These are phyloP conservation scores for Maudiozyma bulderi DNA, from an alignment of 805 yeast species.

Conservation along the genomic window DNA sequence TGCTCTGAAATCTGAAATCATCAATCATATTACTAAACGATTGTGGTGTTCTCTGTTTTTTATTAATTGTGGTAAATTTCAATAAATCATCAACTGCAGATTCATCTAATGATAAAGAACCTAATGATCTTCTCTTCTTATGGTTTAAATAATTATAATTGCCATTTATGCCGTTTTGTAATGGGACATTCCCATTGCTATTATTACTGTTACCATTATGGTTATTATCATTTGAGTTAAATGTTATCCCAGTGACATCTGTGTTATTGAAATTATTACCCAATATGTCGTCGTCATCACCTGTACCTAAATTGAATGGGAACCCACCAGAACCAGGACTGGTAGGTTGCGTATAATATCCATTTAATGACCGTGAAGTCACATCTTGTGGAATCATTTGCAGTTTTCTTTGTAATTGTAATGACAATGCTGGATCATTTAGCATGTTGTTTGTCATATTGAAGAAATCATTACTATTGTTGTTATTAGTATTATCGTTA, in stretches of 20 bases:
- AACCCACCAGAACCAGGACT: slow-evolving; percentile 18
- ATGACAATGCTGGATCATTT: slow-evolving; percentile 16
- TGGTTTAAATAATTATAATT: slow-evolving; percentile 3
- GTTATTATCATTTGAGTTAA: neutral
- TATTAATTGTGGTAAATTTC: slow-evolving; percentile 19
- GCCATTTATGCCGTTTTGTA: neutral
- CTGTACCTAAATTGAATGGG: slow-evolving; percentile 3
- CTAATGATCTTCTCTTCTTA: slow-evolving; percentile 21
- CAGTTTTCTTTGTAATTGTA: slow-evolving; percentile 20
- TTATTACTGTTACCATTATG: slow-evolving; percentile 1
- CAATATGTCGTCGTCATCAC: slow-evolving; percentile 2
- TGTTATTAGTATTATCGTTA: neutral
- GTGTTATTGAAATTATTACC: slow-evolving; percentile 3
- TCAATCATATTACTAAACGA: slow-evolving; percentile 1
- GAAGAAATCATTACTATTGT: slow-evolving; percentile 4
- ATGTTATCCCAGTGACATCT: slow-evolving; percentile 1
- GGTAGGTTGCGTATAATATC: slow-evolving; percentile 28
- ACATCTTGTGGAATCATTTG: slow-evolving; percentile 22
- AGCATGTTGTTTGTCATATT: slow-evolving; percentile 5
- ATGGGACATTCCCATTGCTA: neutral
- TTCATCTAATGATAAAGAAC: slow-evolving; percentile 22
- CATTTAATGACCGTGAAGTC: slow-evolving; percentile 19
- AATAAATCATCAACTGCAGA: slow-evolving; percentile 25
- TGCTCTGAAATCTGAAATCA: slow-evolving; percentile 2
- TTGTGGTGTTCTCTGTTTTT: slow-evolving; percentile 9